Evolutionary conservation across 169 alveolate species (phyloP).

Genomic region (Plasmodium blacklocki): DNA sequence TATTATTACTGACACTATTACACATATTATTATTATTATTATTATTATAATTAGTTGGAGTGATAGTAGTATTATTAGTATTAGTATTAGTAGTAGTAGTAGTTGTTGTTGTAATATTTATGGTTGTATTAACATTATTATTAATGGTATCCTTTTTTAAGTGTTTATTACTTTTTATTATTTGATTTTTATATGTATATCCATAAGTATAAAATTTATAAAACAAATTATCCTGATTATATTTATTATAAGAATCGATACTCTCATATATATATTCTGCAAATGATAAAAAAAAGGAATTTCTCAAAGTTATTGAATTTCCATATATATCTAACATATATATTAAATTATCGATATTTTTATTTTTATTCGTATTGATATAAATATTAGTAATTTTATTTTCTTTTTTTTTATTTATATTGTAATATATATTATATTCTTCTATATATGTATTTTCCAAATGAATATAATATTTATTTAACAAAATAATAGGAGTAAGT

Average conservation of each 20-base stretch:
- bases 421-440: slow-evolving; percentile 18
- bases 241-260: slow-evolving; percentile 32
- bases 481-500: slow-evolving; percentile 65
- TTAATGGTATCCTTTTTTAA: slow-evolving; percentile 21
- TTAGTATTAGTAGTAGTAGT: too few relatives aligned
- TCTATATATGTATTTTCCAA: slow-evolving; percentile 71
- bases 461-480: slow-evolving; percentile 75
- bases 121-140: not conserved
- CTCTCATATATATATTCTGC: slow-evolving; percentile 65
- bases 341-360: slow-evolving; percentile 16
- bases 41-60: too few relatives aligned
- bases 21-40: too few relatives aligned
- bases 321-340: slow-evolving; percentile 70
- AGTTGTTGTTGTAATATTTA: too few relatives aligned
- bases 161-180: slow-evolving; percentile 13
- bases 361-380: slow-evolving; percentile 47
- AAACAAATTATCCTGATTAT: slow-evolving; percentile 44
- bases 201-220: slow-evolving; percentile 61
- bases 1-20: too few relatives aligned
- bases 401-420: slow-evolving; percentile 39
- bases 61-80: too few relatives aligned
- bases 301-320: slow-evolving; percentile 40
- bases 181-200: slow-evolving; percentile 57
- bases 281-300: slow-evolving; percentile 55
- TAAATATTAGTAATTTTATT: slow-evolving; percentile 30